phyloP scores from a whole-genome alignment of 345 rosid species.

The Eucalyptus pauciflora region DNA sequence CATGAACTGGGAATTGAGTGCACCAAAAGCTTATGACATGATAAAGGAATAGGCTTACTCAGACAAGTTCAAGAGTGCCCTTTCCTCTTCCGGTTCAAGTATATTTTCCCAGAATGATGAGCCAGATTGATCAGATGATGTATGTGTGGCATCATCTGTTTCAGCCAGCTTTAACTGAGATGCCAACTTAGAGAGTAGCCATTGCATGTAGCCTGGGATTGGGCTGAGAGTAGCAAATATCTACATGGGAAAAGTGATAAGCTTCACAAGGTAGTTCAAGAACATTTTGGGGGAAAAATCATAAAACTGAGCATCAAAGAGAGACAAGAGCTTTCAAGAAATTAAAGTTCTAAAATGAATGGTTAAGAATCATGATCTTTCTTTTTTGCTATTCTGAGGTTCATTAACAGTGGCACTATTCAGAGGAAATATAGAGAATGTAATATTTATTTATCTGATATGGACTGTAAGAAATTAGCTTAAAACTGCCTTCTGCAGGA shows the following conservation, averaged over 20 bases:
- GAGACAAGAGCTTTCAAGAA: not conserved
- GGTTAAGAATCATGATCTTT: not conserved
- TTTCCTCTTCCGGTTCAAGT: slow-evolving; percentile 82
- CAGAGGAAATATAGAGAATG: not conserved
- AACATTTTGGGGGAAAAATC: not conserved
- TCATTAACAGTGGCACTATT: not conserved
- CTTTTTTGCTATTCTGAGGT: not conserved
- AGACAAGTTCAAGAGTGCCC: slow-evolving; percentile 41
- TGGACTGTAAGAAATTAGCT: not conserved
- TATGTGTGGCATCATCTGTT: slow-evolving; percentile 11
- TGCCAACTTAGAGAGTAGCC: slow-evolving; percentile 80
- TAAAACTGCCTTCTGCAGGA: not conserved
- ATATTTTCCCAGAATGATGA: slow-evolving; percentile 60
- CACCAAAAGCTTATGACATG: not conserved
- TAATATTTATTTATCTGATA: not conserved
- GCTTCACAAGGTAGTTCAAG: not conserved
- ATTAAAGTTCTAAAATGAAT: not conserved
- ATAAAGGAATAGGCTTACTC: slow-evolving; percentile 22
- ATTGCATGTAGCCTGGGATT: slow-evolving; percentile 82
- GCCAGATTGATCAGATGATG: slow-evolving; percentile 23
- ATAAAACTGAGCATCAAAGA: not conserved
- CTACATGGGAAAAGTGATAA: slow-evolving; percentile 9
- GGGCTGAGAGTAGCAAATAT: slow-evolving; percentile 92
- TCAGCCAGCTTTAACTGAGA: slow-evolving; percentile 62
- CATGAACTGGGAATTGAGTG: not conserved